Evolutionary conservation across 495 filamentous ascomycete genomes (phyloP), one percentile per base, ranked within the genome.

Genomic region (Daldinia grandis): DNA sequence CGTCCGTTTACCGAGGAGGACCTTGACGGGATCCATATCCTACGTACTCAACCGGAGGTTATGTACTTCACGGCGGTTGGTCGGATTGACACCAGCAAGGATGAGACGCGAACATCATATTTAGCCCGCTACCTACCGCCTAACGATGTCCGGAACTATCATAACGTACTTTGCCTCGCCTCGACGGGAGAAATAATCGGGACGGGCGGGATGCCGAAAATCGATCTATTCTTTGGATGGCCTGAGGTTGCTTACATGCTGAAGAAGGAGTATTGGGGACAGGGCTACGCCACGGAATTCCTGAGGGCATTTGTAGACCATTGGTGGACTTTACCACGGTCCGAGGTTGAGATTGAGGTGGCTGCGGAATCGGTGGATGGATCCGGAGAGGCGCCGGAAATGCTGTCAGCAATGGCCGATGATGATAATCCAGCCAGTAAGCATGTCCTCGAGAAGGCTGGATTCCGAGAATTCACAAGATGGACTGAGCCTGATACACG

Each of bases 11-110:
- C 40, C 17, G 25, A 74, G n/a, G 70, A 75, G n/a, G 83, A 87
- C 62, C 53, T 82, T 5, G 65, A 76, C 2, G 80, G 57, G 6
- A 33, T 85, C 21, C 74, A 82, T 51, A 54, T 50, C 12, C 60
- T 87, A 5, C 84, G 84, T 19, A 80, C 71, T 24, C 82, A 87
- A 71, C 79, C 81, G 4, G 84, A 86, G 71, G 82, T 86, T 38
- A 86, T 87, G 84, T 64, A 55, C 21, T 85, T 78, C 76, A 83
- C 83, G 4, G 21, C n/a, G 0, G 14, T 50, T n/a, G 81, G 80
- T 5, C 56, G 54, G 14, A 69, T 77, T 9, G 85, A 86, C 61
- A 30, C 59, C 7, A 68, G 75, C 65, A 76, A 82, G 65, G 78
- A 77, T 24, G 69, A 77, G 44, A 83, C 83, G 21, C 77, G 76